These are phyloP conservation scores for Psilocybe tampanensis DNA, from an alignment of 768 basidiomycete genomes.

Conservation along the genomic window DNA sequence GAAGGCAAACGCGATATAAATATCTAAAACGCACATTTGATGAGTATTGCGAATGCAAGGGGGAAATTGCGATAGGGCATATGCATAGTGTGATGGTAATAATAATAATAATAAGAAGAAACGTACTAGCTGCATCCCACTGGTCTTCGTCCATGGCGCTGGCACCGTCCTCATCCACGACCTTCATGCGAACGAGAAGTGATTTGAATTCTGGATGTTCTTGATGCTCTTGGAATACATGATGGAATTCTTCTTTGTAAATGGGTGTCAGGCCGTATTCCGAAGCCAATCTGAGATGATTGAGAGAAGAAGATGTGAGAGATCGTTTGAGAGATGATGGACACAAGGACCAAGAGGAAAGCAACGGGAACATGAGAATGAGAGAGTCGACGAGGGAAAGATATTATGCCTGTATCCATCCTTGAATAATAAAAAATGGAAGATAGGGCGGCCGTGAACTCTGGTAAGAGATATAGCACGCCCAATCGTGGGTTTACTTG, in stretches of 20 bases:
- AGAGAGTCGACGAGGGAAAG: too few relatives aligned
- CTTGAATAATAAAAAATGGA: too few relatives aligned
- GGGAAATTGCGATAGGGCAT: neutral
- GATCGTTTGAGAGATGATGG: too few relatives aligned
- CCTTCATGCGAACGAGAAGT: conserved; percentile 90
- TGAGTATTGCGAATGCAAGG: too few relatives aligned
- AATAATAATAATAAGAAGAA: neutral
- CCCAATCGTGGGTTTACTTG: too few relatives aligned
- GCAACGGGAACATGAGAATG: neutral
- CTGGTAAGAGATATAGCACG: too few relatives aligned
- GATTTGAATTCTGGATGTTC: conserved; percentile 79
- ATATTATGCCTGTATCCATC: too few relatives aligned
- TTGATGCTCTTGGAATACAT: conserved; percentile 82
- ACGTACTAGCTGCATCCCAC: conserved; percentile 99
- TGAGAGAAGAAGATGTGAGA: conserved; percentile 3
- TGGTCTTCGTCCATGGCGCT: conserved; percentile 94
- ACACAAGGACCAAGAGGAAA: too few relatives aligned
- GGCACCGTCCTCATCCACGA: conserved; percentile 82
- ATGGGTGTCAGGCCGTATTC: conserved; percentile 75
- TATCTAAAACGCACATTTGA: too few relatives aligned
- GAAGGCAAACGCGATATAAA: conserved; percentile 93
- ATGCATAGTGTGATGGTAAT: too few relatives aligned
- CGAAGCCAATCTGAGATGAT: conserved; percentile 67
- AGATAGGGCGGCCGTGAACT: too few relatives aligned
- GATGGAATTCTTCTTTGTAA: conserved; percentile 90